Evolutionary conservation across 176 grass and related monocot species (phyloP), one percentile per base, ranked within the genome.

Genomic region (Alloteropsis semialata): DNA sequence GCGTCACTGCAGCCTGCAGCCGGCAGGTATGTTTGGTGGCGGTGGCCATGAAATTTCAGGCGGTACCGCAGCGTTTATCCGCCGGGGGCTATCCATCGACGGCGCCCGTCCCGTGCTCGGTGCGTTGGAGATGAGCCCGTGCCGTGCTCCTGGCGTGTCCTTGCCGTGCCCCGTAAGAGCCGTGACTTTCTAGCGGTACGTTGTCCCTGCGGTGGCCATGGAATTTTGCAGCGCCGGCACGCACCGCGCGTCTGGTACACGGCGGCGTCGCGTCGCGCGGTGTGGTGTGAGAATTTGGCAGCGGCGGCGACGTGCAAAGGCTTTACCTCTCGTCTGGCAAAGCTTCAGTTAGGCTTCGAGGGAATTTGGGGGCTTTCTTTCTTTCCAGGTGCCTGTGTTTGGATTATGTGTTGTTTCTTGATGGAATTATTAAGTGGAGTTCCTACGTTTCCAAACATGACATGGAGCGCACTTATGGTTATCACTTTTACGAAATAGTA

Each of bases 21-120:
- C 29, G 9, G 5, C 48, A 53, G 63, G 70, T 54, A 72, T 89
- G 77, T 56, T 79, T 66, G 82, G 34, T 36, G n/a, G n/a, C n/a
- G n/a, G 55, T 81, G 69, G 61, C 51, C 32, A 61, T 83, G 43
- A 77, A 77, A 77, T 24, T 51, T 8, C 53, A 17, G 45, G 7
- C 42, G 14, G 25, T 22, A 7, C 14, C 17, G n/a, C n/a, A n/a
- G n/a, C n/a, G n/a, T n/a, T n/a, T n/a, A n/a, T n/a, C n/a, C n/a
- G n/a, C n/a, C n/a, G n/a, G n/a, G n/a, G n/a, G n/a, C n/a, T n/a
- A n/a, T n/a, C n/a, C n/a, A n/a, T n/a, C 24, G 39, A 9, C 39
- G 39, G 7, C 22, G n/a, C 53, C 22, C 53, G 53, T 56, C 53
- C 22, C 53, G 53, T 56, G 53, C 2, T 24, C 24, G 22, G 22